Evolutionary conservation across 441 rosid species (phyloP), one percentile per base, ranked within the genome.

Genomic region (Eruca vesicaria): DNA sequence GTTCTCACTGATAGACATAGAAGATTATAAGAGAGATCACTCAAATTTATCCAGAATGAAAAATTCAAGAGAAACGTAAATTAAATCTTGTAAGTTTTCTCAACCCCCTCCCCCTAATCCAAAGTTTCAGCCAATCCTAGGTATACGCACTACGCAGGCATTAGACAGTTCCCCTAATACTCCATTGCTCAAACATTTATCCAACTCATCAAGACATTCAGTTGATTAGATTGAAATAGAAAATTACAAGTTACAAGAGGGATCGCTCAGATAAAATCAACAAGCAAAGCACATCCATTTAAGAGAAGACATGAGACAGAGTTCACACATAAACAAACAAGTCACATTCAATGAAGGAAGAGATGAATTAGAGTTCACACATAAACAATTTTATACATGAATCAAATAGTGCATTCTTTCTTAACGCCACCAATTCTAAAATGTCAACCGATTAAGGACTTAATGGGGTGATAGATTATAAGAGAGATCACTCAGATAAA

Each of bases 1-100:
- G 97, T 95, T 86, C 87, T 95, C 87, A 95, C 99, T 90, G 75
- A 35, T 26, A 6, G 33, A 57, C 6, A 57, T 26, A 14, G 31
- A 56, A 52, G 26, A 19, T 52, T 23, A 2, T 23, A 0, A 26
- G 33, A 23, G 32, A 14, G 10, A 57, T 23, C 62, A 57, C 5
- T 12, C 16, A 2, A 23, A 15, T 6, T 21, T 10, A 15, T 19
- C 32, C 1, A 2, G 5, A 63, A 35, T 12, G 41, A 56, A 35
- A 66, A 31, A 69, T 9, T 18, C 7, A 1, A 52, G 57, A 53
- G 59, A 38, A 5, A 29, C 29, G 11, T 35, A 23, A 23, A 64
- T 1, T 28, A 0, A 38, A 73, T 36, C 4, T 6, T 36, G 23
- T 19, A 32, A 20, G 6, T 5, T 21, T 21, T 64, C 1, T 26